Percentiles rank a stretch among this genome's conserved stretches.
Evolutionary conservation across 73 alveolate species (phyloP).

Genomic region (Tetrahymena borealis): DNA sequence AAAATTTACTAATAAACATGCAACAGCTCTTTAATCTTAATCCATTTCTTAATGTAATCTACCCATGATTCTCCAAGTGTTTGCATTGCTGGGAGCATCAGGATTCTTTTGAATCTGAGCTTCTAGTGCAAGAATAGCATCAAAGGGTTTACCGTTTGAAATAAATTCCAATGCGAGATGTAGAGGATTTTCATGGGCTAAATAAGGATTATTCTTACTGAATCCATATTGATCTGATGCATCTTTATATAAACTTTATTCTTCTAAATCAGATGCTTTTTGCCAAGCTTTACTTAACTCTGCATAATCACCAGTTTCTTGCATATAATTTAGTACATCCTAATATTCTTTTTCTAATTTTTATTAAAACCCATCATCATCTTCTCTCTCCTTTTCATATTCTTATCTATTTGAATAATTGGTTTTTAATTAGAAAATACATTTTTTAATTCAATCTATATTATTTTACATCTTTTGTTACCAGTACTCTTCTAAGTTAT

Average conservation of each 20-base stretch:
- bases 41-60: constrained; percentile 44
- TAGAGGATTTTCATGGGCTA: background rate
- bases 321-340: constrained; percentile 19
- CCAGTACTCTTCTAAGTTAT: background rate
- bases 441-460: too few species aligned
- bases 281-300: background rate
- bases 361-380: constrained; percentile 19
- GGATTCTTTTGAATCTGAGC: constrained; percentile 39
- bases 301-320: background rate
- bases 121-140: constrained; percentile 40
- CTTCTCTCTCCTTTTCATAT: constrained; percentile 12
- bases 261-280: background rate
- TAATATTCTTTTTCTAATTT: constrained; percentile 12
- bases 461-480: background rate
- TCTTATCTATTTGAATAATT: background rate
- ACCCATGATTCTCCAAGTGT: constrained; percentile 40
- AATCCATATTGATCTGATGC: background rate
- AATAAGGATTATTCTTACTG: background rate
- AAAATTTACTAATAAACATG: background rate
- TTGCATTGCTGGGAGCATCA: constrained; percentile 5
- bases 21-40: constrained; percentile 43
- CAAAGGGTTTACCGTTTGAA: constrained; percentile 15
- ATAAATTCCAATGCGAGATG: constrained; percentile 24
- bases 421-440: background rate
- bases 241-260: background rate